Evolutionary conservation across 768 basidiomycete species (phyloP).

Genomic region (Filobasidium wieringae): DNA sequence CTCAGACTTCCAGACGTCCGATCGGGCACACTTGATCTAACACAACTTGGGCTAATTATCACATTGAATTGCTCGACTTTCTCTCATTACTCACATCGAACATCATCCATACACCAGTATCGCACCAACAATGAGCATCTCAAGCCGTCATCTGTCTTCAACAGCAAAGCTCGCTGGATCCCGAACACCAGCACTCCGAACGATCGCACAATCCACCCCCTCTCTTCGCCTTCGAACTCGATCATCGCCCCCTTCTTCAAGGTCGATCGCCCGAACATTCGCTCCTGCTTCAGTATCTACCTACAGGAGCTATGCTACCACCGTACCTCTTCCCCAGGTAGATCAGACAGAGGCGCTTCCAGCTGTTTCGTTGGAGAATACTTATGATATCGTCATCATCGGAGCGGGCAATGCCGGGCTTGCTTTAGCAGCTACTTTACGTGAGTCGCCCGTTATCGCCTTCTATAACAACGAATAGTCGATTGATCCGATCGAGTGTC

Average conservation of each 20-base stretch:
- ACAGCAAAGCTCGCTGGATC: neutral
- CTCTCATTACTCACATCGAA: no score
- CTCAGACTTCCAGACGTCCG: no score
- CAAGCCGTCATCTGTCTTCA: neutral
- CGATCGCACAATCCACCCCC: neutral
- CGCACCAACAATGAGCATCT: neutral
- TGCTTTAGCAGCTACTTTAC: constrained; percentile 72
- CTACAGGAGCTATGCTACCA: neutral
- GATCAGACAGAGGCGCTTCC: neutral
- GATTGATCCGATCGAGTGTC: neutral
- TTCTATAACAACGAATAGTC: neutral
- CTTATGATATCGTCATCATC: constrained; percentile 78
- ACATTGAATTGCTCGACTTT: no score
- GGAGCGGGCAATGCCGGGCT: constrained; percentile 90
- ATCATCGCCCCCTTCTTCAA: no score
- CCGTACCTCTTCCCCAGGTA: neutral
- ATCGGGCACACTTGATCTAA: no score
- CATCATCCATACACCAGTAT: no score
- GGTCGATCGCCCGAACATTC: no score
- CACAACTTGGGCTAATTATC: no score
- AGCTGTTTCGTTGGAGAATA: constrained; percentile 16
- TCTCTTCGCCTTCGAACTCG: neutral
- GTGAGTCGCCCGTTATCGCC: constrained; percentile 43
- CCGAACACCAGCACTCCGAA: neutral
- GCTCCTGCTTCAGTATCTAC: no score